Conservation (phyloP, 2,329 filamentous ascomycete species). For the Microcyclosporella mali region DNA sequence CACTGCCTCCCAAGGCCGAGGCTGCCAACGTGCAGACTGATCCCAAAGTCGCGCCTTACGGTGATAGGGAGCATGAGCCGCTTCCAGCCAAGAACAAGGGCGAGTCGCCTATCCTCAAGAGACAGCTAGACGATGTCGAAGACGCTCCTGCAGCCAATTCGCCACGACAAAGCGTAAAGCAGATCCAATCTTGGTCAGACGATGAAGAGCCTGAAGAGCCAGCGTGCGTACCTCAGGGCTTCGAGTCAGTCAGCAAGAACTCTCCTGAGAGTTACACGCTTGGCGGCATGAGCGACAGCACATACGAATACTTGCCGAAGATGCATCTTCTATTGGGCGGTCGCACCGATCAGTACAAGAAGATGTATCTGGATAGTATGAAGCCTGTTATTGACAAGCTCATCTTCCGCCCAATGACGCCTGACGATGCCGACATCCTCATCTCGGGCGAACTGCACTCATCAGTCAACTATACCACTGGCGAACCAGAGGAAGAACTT, state of each 20-base stretch:
- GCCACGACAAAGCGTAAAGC: neutral
- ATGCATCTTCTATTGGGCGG: conserved; percentile 73
- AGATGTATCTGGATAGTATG: conserved; percentile 63
- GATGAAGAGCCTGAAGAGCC: conserved; percentile 10
- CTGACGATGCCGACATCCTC: conserved; percentile 62
- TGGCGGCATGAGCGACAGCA: conserved; percentile 51
- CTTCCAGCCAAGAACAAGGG: conserved; percentile 3
- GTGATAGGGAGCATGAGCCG: neutral
- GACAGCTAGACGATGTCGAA: conserved; percentile 9
- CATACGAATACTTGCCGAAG: conserved; percentile 55
- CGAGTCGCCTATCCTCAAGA: conserved; percentile 2
- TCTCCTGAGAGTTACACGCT: conserved; percentile 48
- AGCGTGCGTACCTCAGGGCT: conserved; percentile 43
- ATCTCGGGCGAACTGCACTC: conserved; percentile 55
- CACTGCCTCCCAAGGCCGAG: conserved; percentile 1
- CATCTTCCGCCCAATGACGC: conserved; percentile 70
- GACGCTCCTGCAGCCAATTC: neutral
- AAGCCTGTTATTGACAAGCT: conserved; percentile 65
- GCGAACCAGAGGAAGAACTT: conserved; percentile 31
- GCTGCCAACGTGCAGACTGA: neutral
- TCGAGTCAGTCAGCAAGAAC: conserved; percentile 45
- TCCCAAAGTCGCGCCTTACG: neutral
- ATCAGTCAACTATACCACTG: conserved; percentile 41
- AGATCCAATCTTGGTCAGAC: neutral
- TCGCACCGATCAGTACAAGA: conserved; percentile 62